These are phyloP conservation scores for Cotoneaster glaucophyllus DNA, from an alignment of 306 rosid genomes.

Conservation along the genomic window DNA sequence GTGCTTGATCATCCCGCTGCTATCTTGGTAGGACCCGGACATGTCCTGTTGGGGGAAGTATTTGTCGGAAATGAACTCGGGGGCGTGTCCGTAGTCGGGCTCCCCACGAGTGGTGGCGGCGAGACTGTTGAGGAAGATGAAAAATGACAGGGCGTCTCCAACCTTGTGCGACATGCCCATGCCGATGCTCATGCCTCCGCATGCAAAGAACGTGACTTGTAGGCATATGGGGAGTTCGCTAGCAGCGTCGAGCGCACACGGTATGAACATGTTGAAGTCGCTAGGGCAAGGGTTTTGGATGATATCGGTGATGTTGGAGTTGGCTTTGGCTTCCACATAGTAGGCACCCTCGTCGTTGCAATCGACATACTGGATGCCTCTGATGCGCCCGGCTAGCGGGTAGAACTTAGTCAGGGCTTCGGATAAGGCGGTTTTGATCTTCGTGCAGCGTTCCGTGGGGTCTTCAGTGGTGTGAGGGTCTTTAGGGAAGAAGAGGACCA, in stretches of 20 bases:
- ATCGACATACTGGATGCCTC: not conserved
- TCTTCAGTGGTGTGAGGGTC: not conserved
- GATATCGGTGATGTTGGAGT: not conserved
- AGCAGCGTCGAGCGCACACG: not conserved
- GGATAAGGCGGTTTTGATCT: slow-evolving; percentile 21
- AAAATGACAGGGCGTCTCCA: slow-evolving; percentile 2
- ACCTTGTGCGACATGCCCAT: slow-evolving; percentile 9
- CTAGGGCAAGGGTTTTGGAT: slow-evolving; percentile 7
- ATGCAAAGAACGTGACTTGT: not conserved
- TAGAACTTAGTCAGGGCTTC: slow-evolving; percentile 16
- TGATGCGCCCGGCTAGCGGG: slow-evolving; percentile 19
- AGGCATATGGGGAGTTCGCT: slow-evolving; percentile 7
- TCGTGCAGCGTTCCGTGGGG: not conserved
- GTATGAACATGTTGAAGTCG: slow-evolving; percentile 14
- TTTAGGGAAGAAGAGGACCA: slow-evolving; percentile 19
- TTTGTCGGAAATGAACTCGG: slow-evolving; percentile 13
- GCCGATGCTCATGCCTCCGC: slow-evolving; percentile 6
- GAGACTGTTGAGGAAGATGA: not conserved
- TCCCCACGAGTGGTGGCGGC: slow-evolving; percentile 11
- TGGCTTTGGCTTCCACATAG: slow-evolving; percentile 13
- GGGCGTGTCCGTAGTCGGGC: not conserved
- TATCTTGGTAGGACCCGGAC: not conserved
- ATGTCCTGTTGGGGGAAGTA: slow-evolving; percentile 26
- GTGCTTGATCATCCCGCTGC: not conserved
- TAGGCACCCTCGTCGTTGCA: slow-evolving; percentile 21